Evolutionary conservation across 2,329 filamentous ascomycete genomes (phyloP).

Genomic region (Aspergillus piperis): DNA sequence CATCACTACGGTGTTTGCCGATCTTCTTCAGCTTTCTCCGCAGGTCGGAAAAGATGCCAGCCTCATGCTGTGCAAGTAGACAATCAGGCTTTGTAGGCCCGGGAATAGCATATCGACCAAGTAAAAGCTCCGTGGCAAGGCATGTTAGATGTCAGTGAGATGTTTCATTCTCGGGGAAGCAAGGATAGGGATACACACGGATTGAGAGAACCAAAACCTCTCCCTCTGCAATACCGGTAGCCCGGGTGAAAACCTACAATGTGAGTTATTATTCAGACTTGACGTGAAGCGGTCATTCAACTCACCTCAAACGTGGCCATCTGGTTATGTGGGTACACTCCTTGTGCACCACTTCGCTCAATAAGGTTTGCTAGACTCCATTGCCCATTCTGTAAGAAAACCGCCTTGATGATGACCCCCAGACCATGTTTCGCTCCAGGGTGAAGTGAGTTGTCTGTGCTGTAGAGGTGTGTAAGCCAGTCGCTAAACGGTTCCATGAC

Average conservation of each 20-base stretch:
- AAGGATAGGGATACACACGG: conserved; percentile 16
- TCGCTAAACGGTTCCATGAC: conserved; percentile 12
- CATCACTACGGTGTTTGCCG: conserved; percentile 18
- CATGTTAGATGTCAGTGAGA: conserved; percentile 20
- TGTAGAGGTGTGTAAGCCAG: conserved; percentile 37
- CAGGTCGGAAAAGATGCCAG: conserved; percentile 20
- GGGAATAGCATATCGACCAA: conserved; percentile 28
- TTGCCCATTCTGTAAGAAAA: conserved; percentile 9
- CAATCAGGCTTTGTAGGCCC: conserved; percentile 10
- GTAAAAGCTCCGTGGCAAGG: conserved; percentile 27
- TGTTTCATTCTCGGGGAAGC: background rate
- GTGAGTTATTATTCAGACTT: too few species aligned
- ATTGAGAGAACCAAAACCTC: conserved; percentile 23
- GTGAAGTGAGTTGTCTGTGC: conserved; percentile 13
- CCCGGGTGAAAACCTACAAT: background rate
- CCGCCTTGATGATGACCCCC: conserved; percentile 16
- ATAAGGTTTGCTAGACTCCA: conserved; percentile 15
- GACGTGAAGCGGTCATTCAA: too few species aligned
- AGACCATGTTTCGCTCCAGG: conserved; percentile 17
- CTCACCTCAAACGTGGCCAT: conserved; percentile 13
- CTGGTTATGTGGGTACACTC: conserved; percentile 18
- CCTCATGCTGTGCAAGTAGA: conserved; percentile 25
- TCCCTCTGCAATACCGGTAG: conserved; percentile 22
- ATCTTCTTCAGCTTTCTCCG: background rate
- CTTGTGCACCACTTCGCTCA: conserved; percentile 17